Base-by-base conservation (phyloP, 371 early-diverging fungal genomes). In the Gilbertella persicaria region DNA sequence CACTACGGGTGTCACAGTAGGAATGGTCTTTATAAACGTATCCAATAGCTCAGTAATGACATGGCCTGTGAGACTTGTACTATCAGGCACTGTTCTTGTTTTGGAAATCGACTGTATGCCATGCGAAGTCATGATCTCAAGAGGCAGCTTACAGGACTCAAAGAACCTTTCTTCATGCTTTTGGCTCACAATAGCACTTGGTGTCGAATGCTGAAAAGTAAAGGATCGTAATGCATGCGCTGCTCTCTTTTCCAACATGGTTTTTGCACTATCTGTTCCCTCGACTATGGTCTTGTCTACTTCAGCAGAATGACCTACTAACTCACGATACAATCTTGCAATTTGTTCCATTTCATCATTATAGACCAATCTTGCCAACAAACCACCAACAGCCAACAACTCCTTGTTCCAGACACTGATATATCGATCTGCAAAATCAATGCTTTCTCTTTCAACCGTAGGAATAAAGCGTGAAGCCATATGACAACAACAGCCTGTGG, bases 401-500 rank as follows among this genome's bases (percentile, higher is more conserved):
- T 95, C 95, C 44, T 84, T 82, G 62, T 96, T 96, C 92, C 92
- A 96, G 12, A 81, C 60, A 25, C 83, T 84, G 3, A 96, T 76
- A 28, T 84, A 82, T 10, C 85, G 84, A 61, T 96, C 96, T 10
- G 94, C 93, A 73, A 96, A 94, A 57, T 96, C 96, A 40, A 96
- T 83, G 29, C 82, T 83, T 62, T 96, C 96, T 56, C 96, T 85
- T 60, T 96, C 96, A 0, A 84, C 92, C 16, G 94, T 93, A 3
- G 96, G 96, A 55, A 96, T 95, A 46, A 96, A 80, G 8, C 90
- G 87, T 7, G 87, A 92, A 0, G 92, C 92, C 55, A 95, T 73
- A 55, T 92, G 92, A 26, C 85, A 83, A 46, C 84, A 79, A 60
- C 87, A 91, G 5, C 96, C 96, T 0, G 95, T 95, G 0, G 96